Percentiles rank a stretch among this genome's conserved stretches.
phyloP scores from a whole-genome alignment of 306 rosid genomes.

The Casuarina glauca region DNA sequence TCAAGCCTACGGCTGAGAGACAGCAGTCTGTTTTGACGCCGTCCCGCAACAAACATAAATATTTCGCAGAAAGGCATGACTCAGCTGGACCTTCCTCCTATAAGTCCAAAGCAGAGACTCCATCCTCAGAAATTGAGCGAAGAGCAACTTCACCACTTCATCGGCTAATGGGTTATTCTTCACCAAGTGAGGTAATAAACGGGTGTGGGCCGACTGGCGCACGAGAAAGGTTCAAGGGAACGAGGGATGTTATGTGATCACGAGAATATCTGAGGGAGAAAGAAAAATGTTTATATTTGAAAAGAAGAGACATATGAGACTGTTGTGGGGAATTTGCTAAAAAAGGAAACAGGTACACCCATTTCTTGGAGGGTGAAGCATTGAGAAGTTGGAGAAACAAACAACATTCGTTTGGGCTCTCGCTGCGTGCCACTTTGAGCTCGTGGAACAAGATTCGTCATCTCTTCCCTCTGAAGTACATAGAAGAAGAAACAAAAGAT shows the following conservation, averaged over 20 bases:
- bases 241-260: background rate
- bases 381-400: background rate
- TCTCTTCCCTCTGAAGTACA: background rate
- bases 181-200: conserved; percentile 65
- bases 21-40: conserved; percentile 36
- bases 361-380: background rate
- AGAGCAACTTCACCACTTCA: conserved; percentile 66
- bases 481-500: background rate
- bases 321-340: background rate
- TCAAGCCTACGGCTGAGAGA: conserved; percentile 28
- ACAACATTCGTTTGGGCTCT: background rate
- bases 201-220: conserved; percentile 36
- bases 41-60: conserved; percentile 31
- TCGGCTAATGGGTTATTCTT: conserved; percentile 76
- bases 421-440: background rate
- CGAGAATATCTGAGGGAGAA: too few relatives aligned
- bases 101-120: conserved; percentile 25
- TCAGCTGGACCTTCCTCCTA: conserved; percentile 36
- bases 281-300: too few relatives aligned
- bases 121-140: conserved; percentile 39
- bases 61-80: conserved; percentile 24
- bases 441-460: background rate
- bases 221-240: conserved; percentile 28
- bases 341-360: background rate
- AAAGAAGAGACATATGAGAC: background rate